Evolutionary conservation across 225 moss, liverwort and hornwort genomes (phyloP).

Genomic region (Anthoceros angustus): DNA sequence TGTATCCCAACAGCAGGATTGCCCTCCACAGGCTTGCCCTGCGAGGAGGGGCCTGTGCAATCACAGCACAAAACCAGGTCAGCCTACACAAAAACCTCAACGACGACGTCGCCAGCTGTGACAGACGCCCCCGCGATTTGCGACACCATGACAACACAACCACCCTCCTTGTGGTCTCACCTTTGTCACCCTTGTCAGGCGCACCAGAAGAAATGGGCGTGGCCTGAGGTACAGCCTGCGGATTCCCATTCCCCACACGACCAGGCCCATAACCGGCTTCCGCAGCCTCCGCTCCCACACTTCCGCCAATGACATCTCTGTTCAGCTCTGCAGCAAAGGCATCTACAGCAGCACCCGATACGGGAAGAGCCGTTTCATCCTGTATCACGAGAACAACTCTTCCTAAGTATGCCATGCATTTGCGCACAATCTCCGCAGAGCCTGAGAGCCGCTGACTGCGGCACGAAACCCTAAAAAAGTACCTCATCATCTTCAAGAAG

Average conservation of each 20-base stretch:
- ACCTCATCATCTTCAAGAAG: slow-evolving; percentile 45
- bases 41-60: background rate
- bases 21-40: background rate
- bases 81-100: background rate
- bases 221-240: slow-evolving; percentile 32
- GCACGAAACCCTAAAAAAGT: no score
- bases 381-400: slow-evolving; percentile 8
- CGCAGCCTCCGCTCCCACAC: slow-evolving; percentile 27
- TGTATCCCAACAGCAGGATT: background rate
- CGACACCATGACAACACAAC: no score
- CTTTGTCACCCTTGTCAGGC: slow-evolving; percentile 32
- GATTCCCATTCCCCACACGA: slow-evolving; percentile 57
- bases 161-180: background rate
- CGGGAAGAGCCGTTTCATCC: slow-evolving; percentile 34
- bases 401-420: background rate
- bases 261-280: slow-evolving; percentile 55
- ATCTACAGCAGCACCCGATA: slow-evolving; percentile 44
- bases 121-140: no score
- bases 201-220: slow-evolving; percentile 28
- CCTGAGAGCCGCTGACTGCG: no score
- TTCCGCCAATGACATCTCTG: slow-evolving; percentile 60
- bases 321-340: slow-evolving; percentile 61
- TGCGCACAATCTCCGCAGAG: background rate
- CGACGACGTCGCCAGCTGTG: no score
- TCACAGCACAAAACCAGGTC: background rate